Base-by-base conservation (phyloP, 805 yeast species). In the Hanseniaspora clermontiae region DNA sequence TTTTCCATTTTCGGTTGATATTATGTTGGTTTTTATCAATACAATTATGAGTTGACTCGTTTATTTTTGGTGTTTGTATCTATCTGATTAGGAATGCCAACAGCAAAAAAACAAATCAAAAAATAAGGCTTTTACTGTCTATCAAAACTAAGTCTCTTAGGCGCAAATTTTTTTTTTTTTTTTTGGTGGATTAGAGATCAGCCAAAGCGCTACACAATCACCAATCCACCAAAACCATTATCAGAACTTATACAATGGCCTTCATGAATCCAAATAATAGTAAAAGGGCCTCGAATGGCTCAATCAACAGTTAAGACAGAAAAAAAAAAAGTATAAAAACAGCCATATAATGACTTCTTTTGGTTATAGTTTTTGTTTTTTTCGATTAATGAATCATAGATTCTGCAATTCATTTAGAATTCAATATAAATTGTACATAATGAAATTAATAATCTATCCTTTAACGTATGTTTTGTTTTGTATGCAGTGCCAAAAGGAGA, bases 371-470 rank as follows among this genome's bases (percentile, higher is more conserved):
- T 29, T 38, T 39, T 39, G 20, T 49, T 24, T 43, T 42, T 34
- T 52, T 52, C 43, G 56, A 52, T 45, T 52, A 38, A 36, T 17
- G 46, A 52, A 52, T 52, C 56, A 34, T n/a, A 52, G 50, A 52
- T 45, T 37, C 32, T 34, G 47, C 29, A 45, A 36, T 46, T 37
- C 38, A 34, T 52, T 45, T 39, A 27, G 19, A 27, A 19, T 37
- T 29, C 31, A 31, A 52, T 43, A 52, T 42, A 52, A 45, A 37
- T 34, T 43, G 40, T 51, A 51, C 45, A 51, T 51, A 51, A 42
- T 45, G 45, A 51, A 36, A 29, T 36, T 51, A 43, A 45, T 45
- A 45, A 43, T 51, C 55, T 42, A 42, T 51, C 55, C 55, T 51
- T 43, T 51, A 43, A 34, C 55, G 27, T 43, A 51, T 24, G 45